Conservation (phyloP, 2,329 filamentous ascomycete genomes). For the Aureobasidium zeae region DNA sequence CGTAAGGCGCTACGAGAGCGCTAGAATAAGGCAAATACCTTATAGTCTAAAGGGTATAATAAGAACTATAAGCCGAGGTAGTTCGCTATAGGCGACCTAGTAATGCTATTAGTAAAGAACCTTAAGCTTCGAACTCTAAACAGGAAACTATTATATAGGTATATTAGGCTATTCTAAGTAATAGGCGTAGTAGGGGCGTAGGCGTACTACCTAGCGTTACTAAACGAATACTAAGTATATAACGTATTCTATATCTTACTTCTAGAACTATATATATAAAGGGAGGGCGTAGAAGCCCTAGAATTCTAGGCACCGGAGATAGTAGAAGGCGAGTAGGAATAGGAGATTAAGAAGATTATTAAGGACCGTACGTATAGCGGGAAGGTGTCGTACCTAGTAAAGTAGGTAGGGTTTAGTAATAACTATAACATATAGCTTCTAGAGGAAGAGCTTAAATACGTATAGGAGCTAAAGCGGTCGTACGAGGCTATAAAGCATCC, state of each 20-base stretch:
- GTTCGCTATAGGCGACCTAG: constrained; percentile 12
- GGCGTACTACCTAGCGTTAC: constrained; percentile 15
- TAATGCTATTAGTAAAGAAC: no score
- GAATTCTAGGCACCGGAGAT: no score
- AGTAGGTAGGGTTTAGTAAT: no score
- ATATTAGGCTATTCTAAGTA: constrained; percentile 15
- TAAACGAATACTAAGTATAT: constrained; percentile 13
- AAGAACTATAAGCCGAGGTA: constrained; percentile 1
- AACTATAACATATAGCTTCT: no score
- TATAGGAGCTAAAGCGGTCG: no score
- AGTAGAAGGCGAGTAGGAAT: no score
- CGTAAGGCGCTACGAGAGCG: constrained; percentile 1
- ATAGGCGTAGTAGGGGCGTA: constrained; percentile 10
- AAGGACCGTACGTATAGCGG: no score
- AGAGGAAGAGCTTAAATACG: no score
- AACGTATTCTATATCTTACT: constrained; percentile 18
- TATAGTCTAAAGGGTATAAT: constrained; percentile 12
- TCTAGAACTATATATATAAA: constrained; percentile 15
- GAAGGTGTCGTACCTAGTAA: no score
- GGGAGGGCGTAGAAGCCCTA: no score
- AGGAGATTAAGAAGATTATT: no score
- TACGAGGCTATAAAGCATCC: no score
- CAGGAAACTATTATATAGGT: constrained; percentile 16
- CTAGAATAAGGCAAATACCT: constrained; percentile 8
- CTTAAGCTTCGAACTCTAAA: constrained; percentile 15